Evolutionary conservation across 306 rosid genomes (phyloP), one percentile per base, ranked within the genome.

Genomic region (Gastrolobium villosum): DNA sequence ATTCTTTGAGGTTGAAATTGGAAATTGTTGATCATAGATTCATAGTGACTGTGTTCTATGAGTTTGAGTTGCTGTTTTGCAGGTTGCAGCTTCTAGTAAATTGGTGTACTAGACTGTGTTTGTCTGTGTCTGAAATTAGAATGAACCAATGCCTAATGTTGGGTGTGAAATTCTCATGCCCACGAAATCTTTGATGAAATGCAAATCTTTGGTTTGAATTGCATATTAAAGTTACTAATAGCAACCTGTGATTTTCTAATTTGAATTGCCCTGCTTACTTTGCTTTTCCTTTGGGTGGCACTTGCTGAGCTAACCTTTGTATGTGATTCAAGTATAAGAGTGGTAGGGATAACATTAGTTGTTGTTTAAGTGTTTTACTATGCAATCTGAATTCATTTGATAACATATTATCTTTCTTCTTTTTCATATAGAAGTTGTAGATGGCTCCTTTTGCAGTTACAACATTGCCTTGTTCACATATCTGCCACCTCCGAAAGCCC

Each of bases 371-470:
- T 54, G 15, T 49, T 28, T 48, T 30, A 49, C 8, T 70, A 4
- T 70, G 40, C 31, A 7, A 44, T 36, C 65, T 67, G 65, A 57
- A 67, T 48, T 28, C 49, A 37, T 59, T 39, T 81, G 32, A 54
- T 44, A 50, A 82, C 60, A 37, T 54, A 49, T 78, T 57, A 13
- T 76, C 50, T 28, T 32, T 73, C 6, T 43, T 32, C 10, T 50
- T 44, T 28, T 15, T 35, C 7, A 0, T 53, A 1, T 71, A 46
- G 70, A 56, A 65, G 30, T 30, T 79, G 2, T 4, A 50, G 62
- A 91, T 93, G 94, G 89, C 86, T 80, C 82, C 81, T 10, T 88
- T 87, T 75, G 73, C 89, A 20, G 64, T 83, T 74, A 69, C 84
- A 3, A 72, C 86, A 34, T 36, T 81, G 74, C 50, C 86, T 36